These are phyloP conservation scores for Gossypium lobatum DNA, from an alignment of 441 rosid genomes.

Conservation along the genomic window DNA sequence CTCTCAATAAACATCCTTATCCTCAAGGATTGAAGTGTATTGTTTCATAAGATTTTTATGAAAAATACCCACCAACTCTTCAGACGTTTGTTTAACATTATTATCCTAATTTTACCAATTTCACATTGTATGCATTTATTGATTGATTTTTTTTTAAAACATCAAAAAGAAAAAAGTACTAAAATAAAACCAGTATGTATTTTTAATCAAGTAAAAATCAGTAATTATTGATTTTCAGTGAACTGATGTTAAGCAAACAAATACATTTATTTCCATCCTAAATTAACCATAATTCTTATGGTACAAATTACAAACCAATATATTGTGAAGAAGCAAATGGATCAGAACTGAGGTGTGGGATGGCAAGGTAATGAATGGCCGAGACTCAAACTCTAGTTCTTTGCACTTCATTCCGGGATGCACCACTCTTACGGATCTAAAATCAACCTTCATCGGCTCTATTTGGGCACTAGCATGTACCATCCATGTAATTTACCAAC, in stretches of 20 bases:
- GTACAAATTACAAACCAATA: slow-evolving; percentile 1
- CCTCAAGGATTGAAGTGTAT: not conserved
- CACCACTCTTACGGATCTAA: not conserved
- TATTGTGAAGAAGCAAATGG: not conserved
- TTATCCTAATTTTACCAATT: not conserved
- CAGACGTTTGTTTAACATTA: not conserved
- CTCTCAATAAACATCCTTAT: not conserved
- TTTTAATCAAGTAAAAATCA: not conserved
- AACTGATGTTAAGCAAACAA: slow-evolving; percentile 5
- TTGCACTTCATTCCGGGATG: slow-evolving; percentile 32
- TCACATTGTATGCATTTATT: not conserved
- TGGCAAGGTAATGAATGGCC: not conserved
- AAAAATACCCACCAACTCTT: not conserved
- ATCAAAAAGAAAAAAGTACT: too few relatives aligned
- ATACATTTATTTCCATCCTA: slow-evolving; percentile 7
- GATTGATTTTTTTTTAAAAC: not conserved
- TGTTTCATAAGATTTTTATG: not conserved
- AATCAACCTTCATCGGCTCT: not conserved
- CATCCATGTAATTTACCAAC: slow-evolving; percentile 81
- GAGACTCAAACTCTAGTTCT: not conserved
- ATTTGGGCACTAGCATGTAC: slow-evolving; percentile 42
- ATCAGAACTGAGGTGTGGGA: not conserved
- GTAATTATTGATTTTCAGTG: not conserved
- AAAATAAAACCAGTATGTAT: not conserved
- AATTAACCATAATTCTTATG: not conserved